These are phyloP conservation scores for Aspergillus ostianus DNA, from an alignment of 495 filamentous ascomycete species.

Conservation along the genomic window DNA sequence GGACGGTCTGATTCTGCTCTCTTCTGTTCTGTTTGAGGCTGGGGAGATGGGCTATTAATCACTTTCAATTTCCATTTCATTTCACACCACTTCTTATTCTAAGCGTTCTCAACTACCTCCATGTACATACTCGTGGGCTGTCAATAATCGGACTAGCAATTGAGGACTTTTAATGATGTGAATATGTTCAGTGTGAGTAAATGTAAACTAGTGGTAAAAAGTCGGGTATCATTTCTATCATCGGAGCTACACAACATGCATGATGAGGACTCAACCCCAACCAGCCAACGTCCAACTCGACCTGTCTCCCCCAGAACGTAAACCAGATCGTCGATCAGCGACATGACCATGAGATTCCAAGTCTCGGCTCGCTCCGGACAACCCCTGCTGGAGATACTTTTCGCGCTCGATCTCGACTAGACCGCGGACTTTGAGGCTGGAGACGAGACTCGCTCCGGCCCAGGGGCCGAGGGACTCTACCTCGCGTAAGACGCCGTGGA, in stretches of 20 bases:
- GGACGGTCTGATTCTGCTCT: constrained; percentile 21
- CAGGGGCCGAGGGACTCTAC: constrained; percentile 84
- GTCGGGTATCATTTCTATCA: constrained; percentile 17
- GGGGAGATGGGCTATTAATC: not conserved
- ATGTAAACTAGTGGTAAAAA: not conserved
- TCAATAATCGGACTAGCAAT: not conserved
- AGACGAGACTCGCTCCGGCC: constrained; percentile 82
- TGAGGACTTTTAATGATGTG: not conserved
- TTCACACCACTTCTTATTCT: not conserved
- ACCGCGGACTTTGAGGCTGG: constrained; percentile 73
- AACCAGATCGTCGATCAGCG: constrained; percentile 51
- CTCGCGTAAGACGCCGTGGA: constrained; percentile 64
- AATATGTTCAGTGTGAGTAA: not conserved
- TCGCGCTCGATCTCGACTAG: constrained; percentile 85
- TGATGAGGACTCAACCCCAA: constrained; percentile 58
- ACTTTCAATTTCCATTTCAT: not conserved
- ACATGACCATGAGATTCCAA: constrained; percentile 52
- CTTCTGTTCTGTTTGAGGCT: too few species aligned
- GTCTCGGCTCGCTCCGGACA: constrained; percentile 65
- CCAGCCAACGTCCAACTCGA: constrained; percentile 76
- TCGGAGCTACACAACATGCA: not conserved
- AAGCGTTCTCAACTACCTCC: not conserved
- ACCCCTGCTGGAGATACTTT: constrained; percentile 73
- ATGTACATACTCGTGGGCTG: constrained; percentile 4
- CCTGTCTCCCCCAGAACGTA: constrained; percentile 55